Conservation (phyloP, 2,329 filamentous ascomycete species). For the Mollisia scopiformis region DNA sequence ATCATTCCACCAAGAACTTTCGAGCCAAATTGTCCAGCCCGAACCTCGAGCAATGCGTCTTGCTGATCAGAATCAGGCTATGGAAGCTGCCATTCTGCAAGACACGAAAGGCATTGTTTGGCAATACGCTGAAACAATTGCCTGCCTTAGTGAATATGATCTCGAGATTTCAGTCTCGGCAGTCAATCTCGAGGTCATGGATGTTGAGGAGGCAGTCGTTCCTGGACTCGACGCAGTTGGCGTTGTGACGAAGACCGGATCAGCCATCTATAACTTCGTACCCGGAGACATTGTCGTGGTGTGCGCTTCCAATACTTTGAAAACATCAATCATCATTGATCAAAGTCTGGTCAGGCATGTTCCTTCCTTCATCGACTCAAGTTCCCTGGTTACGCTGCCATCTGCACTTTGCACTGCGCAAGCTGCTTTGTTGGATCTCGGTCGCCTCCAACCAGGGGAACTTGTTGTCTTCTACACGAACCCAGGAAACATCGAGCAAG, state of each 20-base stretch:
- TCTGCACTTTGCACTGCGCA: conserved; percentile 6
- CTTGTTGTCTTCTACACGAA: not conserved
- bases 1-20: conserved; percentile 10
- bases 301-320: conserved; percentile 6
- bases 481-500: conserved; percentile 1
- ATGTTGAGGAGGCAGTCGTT: not conserved
- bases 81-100: not conserved
- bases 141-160: not conserved
- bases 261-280: not conserved
- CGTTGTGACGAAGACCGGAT: not conserved
- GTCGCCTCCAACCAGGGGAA: conserved; percentile 8
- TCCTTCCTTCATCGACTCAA: conserved; percentile 7
- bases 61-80: not conserved
- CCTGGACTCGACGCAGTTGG: not conserved
- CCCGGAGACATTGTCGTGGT: conserved; percentile 1
- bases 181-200: not conserved
- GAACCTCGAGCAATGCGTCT: not conserved
- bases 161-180: not conserved
- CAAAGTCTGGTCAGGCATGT: conserved; percentile 1
- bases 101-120: not conserved
- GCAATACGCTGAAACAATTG: not conserved
- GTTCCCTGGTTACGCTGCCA: conserved; percentile 1
- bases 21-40: not conserved
- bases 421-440: conserved; percentile 4
- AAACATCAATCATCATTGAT: not conserved